phyloP scores from a whole-genome alignment of 1,284 basidiomycete species.

The Papiliotrema fonsecae region DNA sequence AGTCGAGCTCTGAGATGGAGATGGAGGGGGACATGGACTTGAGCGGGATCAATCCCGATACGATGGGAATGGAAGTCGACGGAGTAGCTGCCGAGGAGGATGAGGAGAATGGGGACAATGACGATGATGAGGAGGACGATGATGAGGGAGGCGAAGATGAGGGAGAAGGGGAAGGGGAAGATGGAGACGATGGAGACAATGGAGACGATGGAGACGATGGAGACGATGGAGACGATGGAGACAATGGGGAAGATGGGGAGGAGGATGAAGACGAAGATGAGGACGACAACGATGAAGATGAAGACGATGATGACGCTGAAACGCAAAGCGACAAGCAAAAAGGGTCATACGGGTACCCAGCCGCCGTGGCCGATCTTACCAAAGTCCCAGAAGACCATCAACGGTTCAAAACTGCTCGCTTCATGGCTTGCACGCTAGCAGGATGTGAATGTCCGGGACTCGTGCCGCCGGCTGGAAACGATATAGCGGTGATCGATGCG shows the following conservation, averaged over 20 bases:
- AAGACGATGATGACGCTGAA: constrained; percentile 51
- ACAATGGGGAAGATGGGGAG: constrained; percentile 59
- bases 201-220: constrained; percentile 5
- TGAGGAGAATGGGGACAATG: constrained; percentile 1
- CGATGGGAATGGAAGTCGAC: constrained; percentile 12
- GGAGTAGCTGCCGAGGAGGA: constrained; percentile 10
- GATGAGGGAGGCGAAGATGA: constrained; percentile 50
- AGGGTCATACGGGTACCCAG: constrained; percentile 25
- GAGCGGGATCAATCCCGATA: constrained; percentile 10
- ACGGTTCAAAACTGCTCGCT: constrained; percentile 45
- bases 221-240: constrained; percentile 50
- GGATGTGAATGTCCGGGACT: constrained; percentile 58
- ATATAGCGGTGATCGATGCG: constrained; percentile 57
- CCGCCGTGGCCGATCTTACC: constrained; percentile 28
- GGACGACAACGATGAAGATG: constrained; percentile 8
- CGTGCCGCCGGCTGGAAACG: constrained; percentile 58
- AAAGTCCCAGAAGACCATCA: constrained; percentile 29
- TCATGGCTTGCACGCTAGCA: constrained; percentile 31
- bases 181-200: constrained; percentile 5
- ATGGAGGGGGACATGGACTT: constrained; percentile 4
- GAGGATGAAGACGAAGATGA: constrained; percentile 5
- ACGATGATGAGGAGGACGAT: constrained; percentile 6
- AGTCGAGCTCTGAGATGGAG: neutral
- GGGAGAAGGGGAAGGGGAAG: constrained; percentile 5
- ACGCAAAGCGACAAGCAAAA: constrained; percentile 61